Evolutionary conservation across 768 basidiomycete genomes (phyloP).

Genomic region (Suillus paluster): DNA sequence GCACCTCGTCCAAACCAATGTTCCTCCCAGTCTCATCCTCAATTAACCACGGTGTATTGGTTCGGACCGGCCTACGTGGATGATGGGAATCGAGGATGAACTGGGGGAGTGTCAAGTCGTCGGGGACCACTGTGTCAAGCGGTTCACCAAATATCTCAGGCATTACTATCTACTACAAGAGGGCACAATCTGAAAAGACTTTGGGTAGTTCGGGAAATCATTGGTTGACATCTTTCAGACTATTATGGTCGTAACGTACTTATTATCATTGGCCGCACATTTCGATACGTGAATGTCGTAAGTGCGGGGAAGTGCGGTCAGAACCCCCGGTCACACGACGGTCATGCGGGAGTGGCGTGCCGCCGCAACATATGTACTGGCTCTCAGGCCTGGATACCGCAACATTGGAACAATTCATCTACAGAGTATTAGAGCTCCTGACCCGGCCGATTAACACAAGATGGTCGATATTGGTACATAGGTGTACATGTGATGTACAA

Average conservation of each 20-base stretch:
- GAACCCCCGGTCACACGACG: too few species aligned
- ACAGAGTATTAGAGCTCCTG: background rate
- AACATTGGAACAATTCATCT: background rate
- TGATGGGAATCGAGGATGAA: constrained; percentile 59
- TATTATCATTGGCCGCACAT: too few species aligned
- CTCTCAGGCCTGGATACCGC: too few species aligned
- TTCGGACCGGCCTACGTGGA: constrained; percentile 48
- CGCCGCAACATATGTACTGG: too few species aligned
- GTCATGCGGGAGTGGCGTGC: too few species aligned
- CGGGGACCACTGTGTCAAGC: constrained; percentile 52
- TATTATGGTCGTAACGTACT: background rate
- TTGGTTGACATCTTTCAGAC: background rate
- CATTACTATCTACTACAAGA: constrained; percentile 15
- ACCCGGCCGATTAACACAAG: background rate
- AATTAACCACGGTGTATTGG: constrained; percentile 57
- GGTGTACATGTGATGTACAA: background rate
- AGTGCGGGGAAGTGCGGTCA: too few species aligned
- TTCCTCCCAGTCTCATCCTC: constrained; percentile 57
- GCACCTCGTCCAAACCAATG: constrained; percentile 54
- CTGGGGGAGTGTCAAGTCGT: constrained; percentile 67
- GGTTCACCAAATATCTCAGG: constrained; percentile 31
- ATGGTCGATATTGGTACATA: background rate
- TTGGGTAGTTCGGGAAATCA: background rate
- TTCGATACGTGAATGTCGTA: too few species aligned
- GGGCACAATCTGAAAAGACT: background rate